Evolutionary conservation across 2,329 filamentous ascomycete genomes (phyloP).

Genomic region (Colletotrichum tanaceti): DNA sequence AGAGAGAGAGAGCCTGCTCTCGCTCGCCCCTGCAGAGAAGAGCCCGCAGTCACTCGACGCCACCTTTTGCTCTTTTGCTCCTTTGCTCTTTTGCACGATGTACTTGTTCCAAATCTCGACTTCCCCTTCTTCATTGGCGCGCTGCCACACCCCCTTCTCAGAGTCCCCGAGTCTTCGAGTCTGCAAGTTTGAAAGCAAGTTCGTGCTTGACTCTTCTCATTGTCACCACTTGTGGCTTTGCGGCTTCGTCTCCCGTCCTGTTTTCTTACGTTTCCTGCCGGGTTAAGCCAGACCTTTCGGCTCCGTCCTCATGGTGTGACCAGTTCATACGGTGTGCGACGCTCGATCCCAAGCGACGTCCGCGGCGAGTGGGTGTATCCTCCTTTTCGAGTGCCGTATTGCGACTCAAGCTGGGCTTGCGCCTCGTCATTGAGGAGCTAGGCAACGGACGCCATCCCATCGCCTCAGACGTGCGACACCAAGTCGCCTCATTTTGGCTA

Average conservation of each 20-base stretch:
- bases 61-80: not conserved
- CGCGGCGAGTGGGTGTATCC: not conserved
- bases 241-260: not conserved
- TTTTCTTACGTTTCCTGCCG: not conserved
- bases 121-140: conserved; percentile 1
- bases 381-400: not conserved
- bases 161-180: not conserved
- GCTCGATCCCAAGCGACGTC: conserved; percentile 9
- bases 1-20: too few relatives aligned
- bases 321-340: conserved; percentile 17
- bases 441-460: conserved; percentile 8
- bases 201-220: not conserved
- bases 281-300: conserved; percentile 1
- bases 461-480: conserved; percentile 9
- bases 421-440: conserved; percentile 2
- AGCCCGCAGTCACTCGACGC: not conserved
- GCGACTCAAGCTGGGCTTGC: not conserved
- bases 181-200: not conserved
- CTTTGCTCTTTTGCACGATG: not conserved
- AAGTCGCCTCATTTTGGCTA: conserved; percentile 32
- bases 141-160: not conserved
- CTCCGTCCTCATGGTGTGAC: conserved; percentile 14
- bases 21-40: not conserved
- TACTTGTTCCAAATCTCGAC: not conserved
- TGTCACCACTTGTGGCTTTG: conserved; percentile 5